A percentile compares a stretch with the other conserved stretches of the same genome.
Conservation (phyloP, 345 rosid genomes). For the Toxicodendron radicans region DNA sequence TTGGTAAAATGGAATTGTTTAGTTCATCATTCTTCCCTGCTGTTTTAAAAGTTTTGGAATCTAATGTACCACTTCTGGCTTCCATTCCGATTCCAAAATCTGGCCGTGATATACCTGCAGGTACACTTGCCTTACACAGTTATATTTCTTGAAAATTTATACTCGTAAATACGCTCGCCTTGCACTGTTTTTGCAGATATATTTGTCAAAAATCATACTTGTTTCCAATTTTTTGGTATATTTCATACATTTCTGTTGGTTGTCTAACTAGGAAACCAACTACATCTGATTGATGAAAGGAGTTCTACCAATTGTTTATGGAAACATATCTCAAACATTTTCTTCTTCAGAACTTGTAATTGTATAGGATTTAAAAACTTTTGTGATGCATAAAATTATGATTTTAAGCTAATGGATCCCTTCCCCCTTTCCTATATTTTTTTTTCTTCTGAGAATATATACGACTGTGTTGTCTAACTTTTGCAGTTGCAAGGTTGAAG, state of each 20-base stretch:
- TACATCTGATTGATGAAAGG: background rate
- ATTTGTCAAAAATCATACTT: background rate
- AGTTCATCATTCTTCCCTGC: conserved; percentile 71
- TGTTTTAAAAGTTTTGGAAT: conserved; percentile 55
- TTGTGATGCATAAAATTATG: background rate
- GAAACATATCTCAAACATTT: background rate
- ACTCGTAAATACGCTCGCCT: no score
- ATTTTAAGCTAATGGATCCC: no score
- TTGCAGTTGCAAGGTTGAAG: conserved; percentile 63
- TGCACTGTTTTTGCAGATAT: no score
- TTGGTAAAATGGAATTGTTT: conserved; percentile 77
- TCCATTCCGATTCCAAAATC: conserved; percentile 58
- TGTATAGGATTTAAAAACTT: background rate
- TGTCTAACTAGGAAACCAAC: background rate
- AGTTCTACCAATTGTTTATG: background rate
- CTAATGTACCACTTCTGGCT: conserved; percentile 57
- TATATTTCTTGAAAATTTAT: background rate
- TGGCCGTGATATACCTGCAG: conserved; percentile 63
- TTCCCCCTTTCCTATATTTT: background rate
- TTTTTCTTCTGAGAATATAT: background rate
- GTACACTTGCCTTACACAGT: conserved; percentile 25
- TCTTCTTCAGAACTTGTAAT: no score
- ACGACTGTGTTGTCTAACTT: conserved; percentile 1
- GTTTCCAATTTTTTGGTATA: background rate
- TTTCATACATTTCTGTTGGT: background rate